These are phyloP conservation scores for Pythium rishiriense DNA, from an alignment of 352 stramenopile genomes.

Conservation along the genomic window DNA sequence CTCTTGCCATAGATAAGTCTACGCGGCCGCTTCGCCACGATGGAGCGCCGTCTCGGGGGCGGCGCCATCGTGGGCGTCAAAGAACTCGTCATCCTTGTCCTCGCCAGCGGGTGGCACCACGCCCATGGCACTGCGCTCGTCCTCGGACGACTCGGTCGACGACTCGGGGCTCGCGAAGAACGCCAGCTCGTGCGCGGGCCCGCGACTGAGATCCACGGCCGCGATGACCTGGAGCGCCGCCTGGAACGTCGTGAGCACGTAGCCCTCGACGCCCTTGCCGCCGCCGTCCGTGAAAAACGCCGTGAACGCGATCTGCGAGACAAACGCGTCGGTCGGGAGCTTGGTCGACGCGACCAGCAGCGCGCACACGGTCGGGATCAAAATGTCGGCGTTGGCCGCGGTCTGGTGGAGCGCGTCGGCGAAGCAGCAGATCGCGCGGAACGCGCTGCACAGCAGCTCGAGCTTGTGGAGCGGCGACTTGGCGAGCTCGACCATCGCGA, in stretches of 20 bases:
- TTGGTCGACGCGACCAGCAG: slow-evolving; percentile 46
- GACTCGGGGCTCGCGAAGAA: slow-evolving; percentile 28
- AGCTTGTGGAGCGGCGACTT: slow-evolving; percentile 65
- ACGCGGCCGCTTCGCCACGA: too few species aligned
- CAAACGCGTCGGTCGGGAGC: slow-evolving; percentile 38
- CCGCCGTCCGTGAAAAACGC: slow-evolving; percentile 76
- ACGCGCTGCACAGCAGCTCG: slow-evolving; percentile 55
- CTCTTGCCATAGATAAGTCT: too few species aligned
- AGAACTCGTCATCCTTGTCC: slow-evolving; percentile 51
- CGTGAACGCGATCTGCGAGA: slow-evolving; percentile 73
- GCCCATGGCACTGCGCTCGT: slow-evolving; percentile 9
- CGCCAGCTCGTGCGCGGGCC: slow-evolving; percentile 54
- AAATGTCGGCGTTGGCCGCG: slow-evolving; percentile 63
- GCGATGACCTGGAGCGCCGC: slow-evolving; percentile 68
- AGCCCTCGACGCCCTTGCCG: slow-evolving; percentile 74
- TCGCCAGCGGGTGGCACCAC: slow-evolving; percentile 2
- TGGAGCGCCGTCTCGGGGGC: too few species aligned
- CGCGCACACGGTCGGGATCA: slow-evolving; percentile 69
- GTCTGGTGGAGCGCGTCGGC: slow-evolving; percentile 65
- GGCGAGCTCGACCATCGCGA: slow-evolving; percentile 47
- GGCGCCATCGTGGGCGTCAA: slow-evolving; percentile 32
- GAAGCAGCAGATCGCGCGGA: slow-evolving; percentile 66
- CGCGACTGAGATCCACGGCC: slow-evolving; percentile 56
- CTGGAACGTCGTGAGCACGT: slow-evolving; percentile 78
- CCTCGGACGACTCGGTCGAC: slow-evolving; percentile 14